Evolutionary conservation across 2,329 filamentous ascomycete genomes (phyloP), one percentile per base, ranked within the genome.

Genomic region (Daldinia eschscholtzii): DNA sequence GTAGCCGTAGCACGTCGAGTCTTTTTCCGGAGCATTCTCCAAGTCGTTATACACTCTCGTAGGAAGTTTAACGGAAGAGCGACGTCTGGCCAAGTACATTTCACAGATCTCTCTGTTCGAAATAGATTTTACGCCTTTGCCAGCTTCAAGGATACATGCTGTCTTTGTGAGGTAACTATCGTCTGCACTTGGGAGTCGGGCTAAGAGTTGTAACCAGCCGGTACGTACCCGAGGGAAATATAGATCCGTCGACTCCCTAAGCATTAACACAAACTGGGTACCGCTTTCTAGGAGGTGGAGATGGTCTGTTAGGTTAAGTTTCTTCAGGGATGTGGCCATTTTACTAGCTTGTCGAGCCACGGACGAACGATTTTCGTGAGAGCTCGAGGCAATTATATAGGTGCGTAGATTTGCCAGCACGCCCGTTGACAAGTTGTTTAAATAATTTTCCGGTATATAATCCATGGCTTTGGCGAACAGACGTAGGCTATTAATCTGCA

Each of bases 171-270:
- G 55, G 44, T 73, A 73, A 6, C 61, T 52, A 13, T 61, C 58
- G 26, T 71, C 62, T 30, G 77, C 42, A 18, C 55, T 56, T 13
- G 75, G 77, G 39, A 78, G 57, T 39, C 75, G 74, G 23, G 73
- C 76, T 48, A 79, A 63, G 20, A 78, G 52, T 26, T 72, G 70
- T 48, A 79, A 65, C 76, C 75, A 79, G 13, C 65, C 42, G 15
- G 72, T 62, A 18, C 77, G 76, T 44, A 70, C 48, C 20, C 65
- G 33, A 23, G 20, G 2, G 55, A 64, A 75, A 33, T 67, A 33
- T 20, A 61, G 2, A 12, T 60, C 63, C 41, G 64, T 39, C 12
- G 65, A 65, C 2, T 44, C 20, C 10, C 35, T 50, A 59, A 68
- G 57, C 33, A 44, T 33, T 10, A 70, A 60, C 20, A 77, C 48